Percentiles rank a stretch among this genome's conserved stretches.
Conservation (phyloP, 148 eudicot genomes). For the Simmondsia chinensis region DNA sequence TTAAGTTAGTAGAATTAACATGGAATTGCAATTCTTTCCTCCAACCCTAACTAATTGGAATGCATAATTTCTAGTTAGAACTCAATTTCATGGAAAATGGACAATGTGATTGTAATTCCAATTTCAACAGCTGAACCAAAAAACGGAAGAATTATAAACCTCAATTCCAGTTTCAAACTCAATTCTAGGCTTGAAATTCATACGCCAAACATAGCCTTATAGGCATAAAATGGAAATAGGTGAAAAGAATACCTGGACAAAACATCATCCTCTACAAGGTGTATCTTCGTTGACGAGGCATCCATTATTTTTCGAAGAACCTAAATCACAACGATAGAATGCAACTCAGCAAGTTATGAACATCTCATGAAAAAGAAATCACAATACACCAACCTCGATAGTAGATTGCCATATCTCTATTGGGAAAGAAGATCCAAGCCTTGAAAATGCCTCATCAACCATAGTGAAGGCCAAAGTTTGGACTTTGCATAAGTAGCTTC, state of each 20-base stretch:
- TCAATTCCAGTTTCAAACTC: too few relatives aligned
- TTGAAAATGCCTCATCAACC: conserved; percentile 72
- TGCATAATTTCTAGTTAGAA: too few relatives aligned
- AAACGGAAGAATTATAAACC: too few relatives aligned
- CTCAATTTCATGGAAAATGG: too few relatives aligned
- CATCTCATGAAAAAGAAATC: not conserved
- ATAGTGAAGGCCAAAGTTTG: conserved; percentile 48
- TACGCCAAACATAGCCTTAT: not conserved
- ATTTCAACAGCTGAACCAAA: too few relatives aligned
- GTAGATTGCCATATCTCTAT: conserved; percentile 64
- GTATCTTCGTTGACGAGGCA: conserved; percentile 41
- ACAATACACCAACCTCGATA: conserved; percentile 41
- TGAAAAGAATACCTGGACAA: conserved; percentile 43
- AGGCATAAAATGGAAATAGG: not conserved
- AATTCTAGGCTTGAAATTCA: too few relatives aligned
- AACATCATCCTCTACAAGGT: conserved; percentile 45
- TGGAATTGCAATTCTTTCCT: too few relatives aligned
- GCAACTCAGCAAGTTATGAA: conserved; percentile 9
- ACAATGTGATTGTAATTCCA: too few relatives aligned
- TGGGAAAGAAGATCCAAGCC: conserved; percentile 54
- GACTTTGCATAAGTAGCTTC: conserved; percentile 53
- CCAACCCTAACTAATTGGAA: too few relatives aligned
- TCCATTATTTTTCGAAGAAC: conserved; percentile 75
- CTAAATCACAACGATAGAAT: conserved; percentile 28
- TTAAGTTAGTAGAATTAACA: too few relatives aligned